Evolutionary conservation across 2,329 filamentous ascomycete genomes (phyloP), one percentile per base, ranked within the genome.

Genomic region (Diaporthe ampelina): DNA sequence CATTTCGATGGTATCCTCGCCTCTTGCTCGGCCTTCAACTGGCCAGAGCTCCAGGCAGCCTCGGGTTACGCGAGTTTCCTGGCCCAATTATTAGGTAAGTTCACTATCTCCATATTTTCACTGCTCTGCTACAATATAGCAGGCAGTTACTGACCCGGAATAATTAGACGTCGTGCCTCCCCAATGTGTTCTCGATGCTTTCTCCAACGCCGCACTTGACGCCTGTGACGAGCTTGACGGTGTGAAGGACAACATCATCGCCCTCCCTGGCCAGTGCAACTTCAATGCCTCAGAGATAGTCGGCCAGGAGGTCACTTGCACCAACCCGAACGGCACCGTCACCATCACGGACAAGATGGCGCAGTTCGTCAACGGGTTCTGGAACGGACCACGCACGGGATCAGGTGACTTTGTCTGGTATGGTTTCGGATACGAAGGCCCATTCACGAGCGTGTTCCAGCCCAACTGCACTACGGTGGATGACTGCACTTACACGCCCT

Each of bases 1-100:
- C 88, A 89, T 73, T 90, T 89, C 75, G 87, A 90, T 75, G 88
- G 88, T 26, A 85, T 90, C 52, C 79, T 88, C 9, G 88, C 88
- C 0, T 85, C 83, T 0, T 81, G 81, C 1, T 84, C 86, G 1
- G 88, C 86, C 9, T 75, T 85, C 8, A 78, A 83, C 56, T 78
- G 78, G 74, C 24, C 29, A 85, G 83, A 85, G 85, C 48, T 80
- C 29, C 63, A 76, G 19, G 56, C 75, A 1, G 67, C 68, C 3
- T 48, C 76, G 19, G 63, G 76, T 48, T 81, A 79, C 79, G 77
- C 81, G 4, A 84, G 85, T 84, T 81, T 57, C 40, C 65, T 78
- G n/a, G 80, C 81, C 77, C 78, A 81, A 43, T 6, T 70, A 19
- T 21, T 77, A 5, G 72, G 74, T 11, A 52, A 70, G 13, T 85